Evolutionary conservation across 805 yeast genomes (phyloP).

Genomic region (Candida manassasensis): DNA sequence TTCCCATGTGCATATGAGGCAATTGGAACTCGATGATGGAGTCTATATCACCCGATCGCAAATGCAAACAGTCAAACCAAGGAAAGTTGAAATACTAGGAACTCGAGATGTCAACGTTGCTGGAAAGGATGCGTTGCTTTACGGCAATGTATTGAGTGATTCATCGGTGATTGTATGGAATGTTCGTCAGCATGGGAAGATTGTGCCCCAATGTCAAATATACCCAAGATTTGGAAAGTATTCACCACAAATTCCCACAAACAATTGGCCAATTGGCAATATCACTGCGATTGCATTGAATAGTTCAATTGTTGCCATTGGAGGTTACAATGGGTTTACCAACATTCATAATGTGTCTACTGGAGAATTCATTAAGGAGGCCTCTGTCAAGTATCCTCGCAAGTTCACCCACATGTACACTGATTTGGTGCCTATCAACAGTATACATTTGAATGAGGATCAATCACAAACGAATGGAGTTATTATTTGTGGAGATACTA

Average conservation of each 20-base stretch:
- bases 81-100: constrained; percentile 3
- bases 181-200: constrained; percentile 24
- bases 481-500: constrained; percentile 34
- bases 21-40: constrained; percentile 13
- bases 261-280: constrained; percentile 2
- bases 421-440: constrained; percentile 21
- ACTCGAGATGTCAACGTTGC: constrained; percentile 19
- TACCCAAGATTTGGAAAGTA: constrained; percentile 8
- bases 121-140: constrained; percentile 40
- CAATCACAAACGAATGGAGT: constrained; percentile 32
- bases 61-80: constrained; percentile 15
- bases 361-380: constrained; percentile 36
- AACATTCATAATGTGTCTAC: constrained; percentile 40
- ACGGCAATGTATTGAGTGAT: constrained; percentile 34
- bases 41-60: constrained; percentile 12
- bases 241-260: constrained; percentile 5
- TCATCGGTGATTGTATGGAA: constrained; percentile 41
- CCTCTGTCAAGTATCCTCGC: constrained; percentile 27
- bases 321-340: constrained; percentile 40
- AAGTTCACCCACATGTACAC: constrained; percentile 18
- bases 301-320: constrained; percentile 31
- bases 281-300: constrained; percentile 29
- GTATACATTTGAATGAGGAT: constrained; percentile 22
- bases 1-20: constrained; percentile 7
- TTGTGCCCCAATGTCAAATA: constrained; percentile 11